Conservation (phyloP, 306 rosid species). For the Cicer cuneatum region DNA sequence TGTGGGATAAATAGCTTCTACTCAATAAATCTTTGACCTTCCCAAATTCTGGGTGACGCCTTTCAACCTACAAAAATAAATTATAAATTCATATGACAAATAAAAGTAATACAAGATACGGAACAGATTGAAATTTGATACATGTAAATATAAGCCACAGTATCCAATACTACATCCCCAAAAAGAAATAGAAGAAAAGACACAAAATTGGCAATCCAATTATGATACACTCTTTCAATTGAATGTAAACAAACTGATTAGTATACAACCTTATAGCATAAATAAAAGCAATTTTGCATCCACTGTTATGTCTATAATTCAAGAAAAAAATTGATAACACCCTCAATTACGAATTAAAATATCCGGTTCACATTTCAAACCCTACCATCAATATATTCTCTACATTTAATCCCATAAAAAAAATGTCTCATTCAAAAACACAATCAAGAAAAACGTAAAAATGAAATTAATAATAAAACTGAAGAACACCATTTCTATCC, state of each 20-base stretch:
- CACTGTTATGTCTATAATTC: too few species aligned
- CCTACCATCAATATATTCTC: background rate
- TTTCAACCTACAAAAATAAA: conserved; percentile 65
- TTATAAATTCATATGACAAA: conserved; percentile 26
- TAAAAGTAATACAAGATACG: background rate
- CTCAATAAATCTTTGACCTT: conserved; percentile 46
- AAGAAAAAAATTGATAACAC: background rate
- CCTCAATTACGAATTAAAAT: background rate
- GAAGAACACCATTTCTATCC: background rate
- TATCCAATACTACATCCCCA: too few species aligned
- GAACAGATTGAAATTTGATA: background rate
- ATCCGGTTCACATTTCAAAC: background rate
- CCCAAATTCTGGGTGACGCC: conserved; percentile 53
- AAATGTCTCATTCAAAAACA: too few species aligned
- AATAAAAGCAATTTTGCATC: too few species aligned
- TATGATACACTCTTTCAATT: background rate
- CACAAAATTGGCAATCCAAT: background rate
- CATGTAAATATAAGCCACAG: background rate
- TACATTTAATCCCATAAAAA: background rate
- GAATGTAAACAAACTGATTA: background rate
- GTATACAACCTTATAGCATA: too few species aligned
- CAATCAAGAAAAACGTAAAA: too few species aligned
- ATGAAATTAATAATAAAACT: background rate
- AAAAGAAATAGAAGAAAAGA: too few species aligned
- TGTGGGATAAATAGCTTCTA: conserved; percentile 52